Conservation (phyloP, 257 asterid species). For the Mentha longifolia region DNA sequence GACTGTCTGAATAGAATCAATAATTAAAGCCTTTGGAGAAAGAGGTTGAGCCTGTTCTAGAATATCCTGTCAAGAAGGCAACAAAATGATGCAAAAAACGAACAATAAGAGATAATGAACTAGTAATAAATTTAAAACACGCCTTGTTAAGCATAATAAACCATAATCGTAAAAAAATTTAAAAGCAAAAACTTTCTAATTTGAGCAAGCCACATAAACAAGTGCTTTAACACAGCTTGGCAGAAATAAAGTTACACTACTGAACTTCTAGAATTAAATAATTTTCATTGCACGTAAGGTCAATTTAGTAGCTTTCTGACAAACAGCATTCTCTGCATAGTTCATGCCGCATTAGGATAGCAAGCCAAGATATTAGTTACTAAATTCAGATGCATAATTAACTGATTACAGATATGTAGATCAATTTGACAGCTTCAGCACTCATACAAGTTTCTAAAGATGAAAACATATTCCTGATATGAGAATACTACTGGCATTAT, state of each 20-base stretch:
- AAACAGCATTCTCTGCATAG: background rate
- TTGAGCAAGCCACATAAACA: background rate
- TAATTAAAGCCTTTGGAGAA: constrained; percentile 66
- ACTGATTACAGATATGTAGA: background rate
- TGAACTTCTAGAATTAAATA: background rate
- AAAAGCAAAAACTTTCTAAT: constrained; percentile 22
- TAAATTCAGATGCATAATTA: constrained; percentile 1
- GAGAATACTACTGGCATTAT: background rate
- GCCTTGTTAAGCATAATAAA: background rate
- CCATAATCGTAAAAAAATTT: constrained; percentile 25
- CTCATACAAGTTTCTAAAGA: background rate
- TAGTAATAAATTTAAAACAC: constrained; percentile 1
- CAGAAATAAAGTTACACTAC: constrained; percentile 10
- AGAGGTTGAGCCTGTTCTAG: constrained; percentile 68
- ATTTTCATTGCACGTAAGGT: constrained; percentile 7
- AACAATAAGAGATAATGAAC: constrained; percentile 22
- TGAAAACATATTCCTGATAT: background rate
- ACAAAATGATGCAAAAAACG: constrained; percentile 18
- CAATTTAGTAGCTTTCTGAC: constrained; percentile 1
- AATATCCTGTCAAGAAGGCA: constrained; percentile 70
- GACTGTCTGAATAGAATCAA: constrained; percentile 97
- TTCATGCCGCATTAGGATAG: background rate
- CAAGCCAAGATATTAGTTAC: constrained; percentile 2
- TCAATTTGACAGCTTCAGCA: constrained; percentile 3
- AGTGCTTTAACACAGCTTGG: background rate